Evolutionary conservation across 2,329 filamentous ascomycete species (phyloP).

Genomic region (Parafenestella ontariensis): DNA sequence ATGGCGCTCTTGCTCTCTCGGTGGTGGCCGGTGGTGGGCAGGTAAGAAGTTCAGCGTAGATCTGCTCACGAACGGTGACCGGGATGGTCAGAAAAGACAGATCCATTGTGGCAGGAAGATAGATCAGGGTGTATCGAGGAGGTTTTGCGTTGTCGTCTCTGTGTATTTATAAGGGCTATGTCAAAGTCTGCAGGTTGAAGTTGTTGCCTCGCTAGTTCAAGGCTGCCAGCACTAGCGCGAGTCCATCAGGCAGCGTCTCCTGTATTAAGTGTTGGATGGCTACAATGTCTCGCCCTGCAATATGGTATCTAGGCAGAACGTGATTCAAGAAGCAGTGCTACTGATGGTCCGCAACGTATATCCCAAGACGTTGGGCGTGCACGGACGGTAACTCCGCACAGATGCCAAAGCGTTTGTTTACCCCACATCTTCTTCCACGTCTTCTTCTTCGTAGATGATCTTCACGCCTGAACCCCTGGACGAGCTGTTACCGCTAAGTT

Average conservation of each 20-base stretch:
- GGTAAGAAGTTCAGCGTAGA: slow-evolving; percentile 8
- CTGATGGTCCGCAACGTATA: no score
- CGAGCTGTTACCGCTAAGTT: no score
- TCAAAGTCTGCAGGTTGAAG: neutral
- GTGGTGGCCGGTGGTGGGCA: neutral
- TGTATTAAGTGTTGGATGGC: slow-evolving; percentile 38
- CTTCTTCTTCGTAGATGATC: no score
- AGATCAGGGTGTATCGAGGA: no score
- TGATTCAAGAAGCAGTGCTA: no score
- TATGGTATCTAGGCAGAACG: no score
- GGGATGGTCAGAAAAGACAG: neutral
- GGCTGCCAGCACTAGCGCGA: neutral
- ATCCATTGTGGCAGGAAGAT: no score
- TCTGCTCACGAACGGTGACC: slow-evolving; percentile 7
- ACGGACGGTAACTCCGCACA: no score
- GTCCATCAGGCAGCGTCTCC: slow-evolving; percentile 19
- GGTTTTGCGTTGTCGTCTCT: neutral
- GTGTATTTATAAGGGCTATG: neutral
- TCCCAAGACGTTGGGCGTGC: no score
- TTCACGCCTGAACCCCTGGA: no score
- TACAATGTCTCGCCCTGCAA: neutral
- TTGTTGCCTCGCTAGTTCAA: neutral
- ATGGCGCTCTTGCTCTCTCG: neutral
- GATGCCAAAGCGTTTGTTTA: no score
- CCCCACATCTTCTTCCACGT: no score